Conservation (phyloP, 805 yeast genomes). For the Nakazawaea holstii region DNA sequence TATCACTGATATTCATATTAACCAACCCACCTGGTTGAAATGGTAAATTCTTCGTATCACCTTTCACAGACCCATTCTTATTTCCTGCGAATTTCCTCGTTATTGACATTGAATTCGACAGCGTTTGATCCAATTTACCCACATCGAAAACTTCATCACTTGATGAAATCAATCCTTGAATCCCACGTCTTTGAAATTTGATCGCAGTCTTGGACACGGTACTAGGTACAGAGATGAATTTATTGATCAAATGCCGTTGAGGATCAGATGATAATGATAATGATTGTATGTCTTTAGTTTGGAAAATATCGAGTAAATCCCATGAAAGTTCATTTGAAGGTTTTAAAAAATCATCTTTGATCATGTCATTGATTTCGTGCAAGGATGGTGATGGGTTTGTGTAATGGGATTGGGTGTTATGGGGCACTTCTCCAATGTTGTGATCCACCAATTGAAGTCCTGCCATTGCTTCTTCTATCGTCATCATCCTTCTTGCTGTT, state of each 20-base stretch:
- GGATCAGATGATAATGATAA: conserved; percentile 17
- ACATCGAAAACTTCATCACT: conserved; percentile 59
- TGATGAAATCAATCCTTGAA: conserved; percentile 61
- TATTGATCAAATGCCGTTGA: conserved; percentile 30
- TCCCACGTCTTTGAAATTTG: conserved; percentile 68
- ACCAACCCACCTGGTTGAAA: conserved; percentile 85
- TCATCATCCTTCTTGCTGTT: neutral
- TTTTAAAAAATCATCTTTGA: conserved; percentile 42
- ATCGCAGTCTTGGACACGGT: conserved; percentile 58
- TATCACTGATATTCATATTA: conserved; percentile 25
- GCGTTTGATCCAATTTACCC: conserved; percentile 41
- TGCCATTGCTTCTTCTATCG: neutral
- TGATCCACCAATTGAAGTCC: neutral
- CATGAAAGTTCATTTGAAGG: conserved; percentile 64
- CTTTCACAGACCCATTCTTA: conserved; percentile 51
- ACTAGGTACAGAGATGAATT: conserved; percentile 54
- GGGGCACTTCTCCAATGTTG: neutral
- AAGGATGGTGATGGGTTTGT: conserved; percentile 8
- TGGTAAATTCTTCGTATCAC: conserved; percentile 73
- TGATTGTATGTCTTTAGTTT: conserved; percentile 34
- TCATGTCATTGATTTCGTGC: conserved; percentile 15
- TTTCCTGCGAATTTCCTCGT: conserved; percentile 62
- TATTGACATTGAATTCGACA: conserved; percentile 68
- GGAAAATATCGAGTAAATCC: conserved; percentile 67
- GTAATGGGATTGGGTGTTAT: conserved; percentile 13